These are phyloP conservation scores for Auriculariales sp. DNA, from an alignment of 768 basidiomycete species.

Conservation along the genomic window DNA sequence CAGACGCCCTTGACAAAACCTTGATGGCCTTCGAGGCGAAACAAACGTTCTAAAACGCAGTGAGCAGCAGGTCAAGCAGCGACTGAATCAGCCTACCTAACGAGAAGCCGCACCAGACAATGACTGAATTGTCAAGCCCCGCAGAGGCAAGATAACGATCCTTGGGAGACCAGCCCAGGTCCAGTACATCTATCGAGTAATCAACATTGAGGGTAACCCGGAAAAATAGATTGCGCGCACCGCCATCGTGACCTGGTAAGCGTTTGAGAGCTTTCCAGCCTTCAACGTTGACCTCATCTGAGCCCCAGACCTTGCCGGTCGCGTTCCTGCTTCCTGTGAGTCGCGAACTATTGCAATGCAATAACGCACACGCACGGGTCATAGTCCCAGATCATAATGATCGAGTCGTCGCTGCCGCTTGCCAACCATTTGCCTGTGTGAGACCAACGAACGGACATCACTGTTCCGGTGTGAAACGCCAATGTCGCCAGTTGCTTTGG, in stretches of 20 bases:
- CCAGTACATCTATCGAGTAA: constrained; percentile 61
- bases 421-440: constrained; percentile 89
- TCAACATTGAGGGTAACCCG: constrained; percentile 3
- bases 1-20: constrained; percentile 98
- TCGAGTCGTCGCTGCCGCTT: constrained; percentile 90
- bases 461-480: constrained; percentile 86
- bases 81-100: constrained; percentile 40
- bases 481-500: constrained; percentile 85
- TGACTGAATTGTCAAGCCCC: constrained; percentile 78
- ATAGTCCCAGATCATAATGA: constrained; percentile 93
- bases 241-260: constrained; percentile 87
- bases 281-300: constrained; percentile 91
- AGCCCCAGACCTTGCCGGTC: constrained; percentile 82
- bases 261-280: constrained; percentile 92
- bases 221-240: constrained; percentile 22
- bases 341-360: constrained; percentile 4
- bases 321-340: constrained; percentile 38
- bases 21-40: constrained; percentile 76
- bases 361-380: constrained; percentile 59
- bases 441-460: constrained; percentile 85
- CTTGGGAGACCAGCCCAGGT: constrained; percentile 88
- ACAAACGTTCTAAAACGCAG: constrained; percentile 48
- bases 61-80: background rate
- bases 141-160: constrained; percentile 90
- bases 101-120: constrained; percentile 89